Conservation (phyloP, 192 early-diverging fungal genomes). For the Entomortierella lignicola region DNA sequence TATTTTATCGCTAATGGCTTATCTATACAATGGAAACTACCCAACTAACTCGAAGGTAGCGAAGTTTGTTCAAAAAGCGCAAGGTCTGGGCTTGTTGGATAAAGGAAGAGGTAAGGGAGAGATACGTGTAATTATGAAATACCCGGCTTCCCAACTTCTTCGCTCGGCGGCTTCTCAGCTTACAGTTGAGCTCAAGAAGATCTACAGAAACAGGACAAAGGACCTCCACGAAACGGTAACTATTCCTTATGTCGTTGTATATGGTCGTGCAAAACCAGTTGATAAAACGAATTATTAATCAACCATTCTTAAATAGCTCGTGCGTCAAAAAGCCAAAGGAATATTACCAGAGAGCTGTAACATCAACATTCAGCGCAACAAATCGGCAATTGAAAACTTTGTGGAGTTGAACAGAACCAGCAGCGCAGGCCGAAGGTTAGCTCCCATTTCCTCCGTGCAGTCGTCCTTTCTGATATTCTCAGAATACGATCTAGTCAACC, state of each 20-base stretch:
- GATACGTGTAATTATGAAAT: neutral
- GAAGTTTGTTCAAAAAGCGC: neutral
- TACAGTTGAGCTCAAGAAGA: neutral
- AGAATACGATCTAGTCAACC: neutral
- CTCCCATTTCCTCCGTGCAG: neutral
- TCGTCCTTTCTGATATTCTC: neutral
- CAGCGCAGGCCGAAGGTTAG: neutral
- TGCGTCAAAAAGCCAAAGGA: neutral
- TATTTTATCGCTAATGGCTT: neutral
- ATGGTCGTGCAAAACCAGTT: neutral
- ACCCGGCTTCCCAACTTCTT: neutral
- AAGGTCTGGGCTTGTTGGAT: neutral
- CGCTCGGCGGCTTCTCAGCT: neutral
- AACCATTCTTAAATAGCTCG: neutral
- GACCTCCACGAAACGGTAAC: constrained; percentile 4
- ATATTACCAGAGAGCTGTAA: neutral
- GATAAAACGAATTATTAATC: neutral
- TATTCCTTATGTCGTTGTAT: neutral
- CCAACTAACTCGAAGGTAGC: neutral
- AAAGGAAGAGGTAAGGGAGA: neutral
- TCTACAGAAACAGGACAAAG: neutral
- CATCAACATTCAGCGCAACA: neutral
- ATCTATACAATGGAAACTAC: neutral
- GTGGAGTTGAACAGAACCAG: neutral
- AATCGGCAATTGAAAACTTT: constrained; percentile 5